Percentiles rank a stretch among this genome's conserved stretches.
phyloP scores from a whole-genome alignment of 768 basidiomycete species.

The Boletus rex-veris region DNA sequence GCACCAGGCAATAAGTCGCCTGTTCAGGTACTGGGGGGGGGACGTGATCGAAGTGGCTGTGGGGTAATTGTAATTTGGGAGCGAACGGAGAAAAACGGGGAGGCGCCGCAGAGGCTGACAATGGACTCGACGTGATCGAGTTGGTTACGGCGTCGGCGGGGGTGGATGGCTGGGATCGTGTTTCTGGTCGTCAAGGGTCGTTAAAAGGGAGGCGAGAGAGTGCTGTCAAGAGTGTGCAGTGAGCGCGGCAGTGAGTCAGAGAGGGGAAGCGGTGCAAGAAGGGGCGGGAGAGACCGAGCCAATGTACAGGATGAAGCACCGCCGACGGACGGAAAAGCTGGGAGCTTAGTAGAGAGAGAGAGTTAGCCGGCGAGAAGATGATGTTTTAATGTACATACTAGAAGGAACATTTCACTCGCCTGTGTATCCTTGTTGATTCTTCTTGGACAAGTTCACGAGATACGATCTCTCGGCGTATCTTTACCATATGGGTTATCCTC shows the following conservation, averaged over 20 bases:
- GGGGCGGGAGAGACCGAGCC: not conserved
- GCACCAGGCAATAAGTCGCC: conserved; percentile 28
- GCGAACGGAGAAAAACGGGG: conserved; percentile 21
- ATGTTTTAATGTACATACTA: conserved; percentile 20
- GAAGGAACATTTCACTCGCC: conserved; percentile 13
- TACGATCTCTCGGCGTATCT: conserved; percentile 27
- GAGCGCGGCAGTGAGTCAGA: not conserved
- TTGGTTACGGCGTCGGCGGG: not conserved
- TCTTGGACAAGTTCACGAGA: conserved; percentile 14
- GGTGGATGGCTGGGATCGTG: conserved; percentile 6
- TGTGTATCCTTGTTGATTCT: conserved; percentile 33
- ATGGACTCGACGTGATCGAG: conserved; percentile 5
- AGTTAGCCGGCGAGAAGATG: conserved; percentile 7
- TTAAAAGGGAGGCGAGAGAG: conserved; percentile 12
- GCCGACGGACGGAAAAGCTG: conserved; percentile 9
- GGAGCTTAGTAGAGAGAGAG: not conserved
- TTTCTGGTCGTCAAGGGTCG: conserved; percentile 29
- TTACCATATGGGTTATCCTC: conserved; percentile 31
- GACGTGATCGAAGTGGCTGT: conserved; percentile 35
- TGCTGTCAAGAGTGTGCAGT: conserved; percentile 3
- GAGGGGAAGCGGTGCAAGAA: conserved; percentile 4
- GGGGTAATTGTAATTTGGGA: conserved; percentile 28
- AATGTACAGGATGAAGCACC: conserved; percentile 15
- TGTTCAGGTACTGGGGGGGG: conserved; percentile 26
- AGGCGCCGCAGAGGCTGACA: conserved; percentile 10